Conservation (phyloP, 176 grass and related monocot species). For the Musa itinerans region DNA sequence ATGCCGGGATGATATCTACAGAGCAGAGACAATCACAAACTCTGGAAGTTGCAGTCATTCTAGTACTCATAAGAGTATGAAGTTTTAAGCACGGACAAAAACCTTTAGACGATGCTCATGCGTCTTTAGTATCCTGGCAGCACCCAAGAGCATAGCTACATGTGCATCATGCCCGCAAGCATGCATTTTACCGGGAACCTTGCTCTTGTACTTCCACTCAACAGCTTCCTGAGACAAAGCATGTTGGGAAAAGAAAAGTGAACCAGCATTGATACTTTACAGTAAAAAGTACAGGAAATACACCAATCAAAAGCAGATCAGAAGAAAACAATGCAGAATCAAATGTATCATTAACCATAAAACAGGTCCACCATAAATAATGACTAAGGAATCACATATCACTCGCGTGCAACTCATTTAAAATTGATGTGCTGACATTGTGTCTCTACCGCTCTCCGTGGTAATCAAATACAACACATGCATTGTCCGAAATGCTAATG, state of each 20-base stretch:
- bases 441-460: neutral
- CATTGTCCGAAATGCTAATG: neutral
- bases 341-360: neutral
- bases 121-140: constrained; percentile 71
- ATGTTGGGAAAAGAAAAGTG: neutral
- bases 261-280: neutral
- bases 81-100: neutral
- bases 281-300: neutral
- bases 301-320: neutral
- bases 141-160: constrained; percentile 96
- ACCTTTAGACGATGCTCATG: constrained; percentile 71
- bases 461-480: neutral
- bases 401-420: neutral
- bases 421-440: neutral
- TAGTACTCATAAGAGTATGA: neutral
- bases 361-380: neutral
- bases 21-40: neutral
- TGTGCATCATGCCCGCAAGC: constrained; percentile 97
- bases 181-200: constrained; percentile 84
- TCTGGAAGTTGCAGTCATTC: neutral
- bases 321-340: too few species aligned
- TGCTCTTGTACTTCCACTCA: constrained; percentile 91
- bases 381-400: neutral
- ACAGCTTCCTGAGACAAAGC: constrained; percentile 52
- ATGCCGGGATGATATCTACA: neutral